Conservation (phyloP, 2,329 filamentous ascomycete species). For the Chaetomium sp. region DNA sequence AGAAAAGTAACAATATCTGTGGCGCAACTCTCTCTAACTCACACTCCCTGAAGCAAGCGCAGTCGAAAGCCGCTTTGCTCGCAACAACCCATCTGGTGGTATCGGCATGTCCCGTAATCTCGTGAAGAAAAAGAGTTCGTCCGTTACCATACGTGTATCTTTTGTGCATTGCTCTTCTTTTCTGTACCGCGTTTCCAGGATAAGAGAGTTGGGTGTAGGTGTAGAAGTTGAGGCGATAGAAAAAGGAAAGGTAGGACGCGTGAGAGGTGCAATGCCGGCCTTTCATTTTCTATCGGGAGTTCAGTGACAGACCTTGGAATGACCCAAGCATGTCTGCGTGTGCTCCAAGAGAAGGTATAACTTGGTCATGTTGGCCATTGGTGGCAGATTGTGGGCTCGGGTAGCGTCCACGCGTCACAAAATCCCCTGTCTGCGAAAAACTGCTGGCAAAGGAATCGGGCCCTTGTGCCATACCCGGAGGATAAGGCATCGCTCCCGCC, state of each 20-base stretch:
- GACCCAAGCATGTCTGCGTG: constrained; percentile 63
- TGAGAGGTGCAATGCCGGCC: neutral
- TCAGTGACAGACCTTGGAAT: constrained; percentile 74
- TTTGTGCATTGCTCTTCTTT: constrained; percentile 30
- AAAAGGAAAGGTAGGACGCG: neutral
- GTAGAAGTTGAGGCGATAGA: constrained; percentile 22
- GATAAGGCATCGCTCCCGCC: constrained; percentile 41
- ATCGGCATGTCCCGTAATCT: constrained; percentile 34
- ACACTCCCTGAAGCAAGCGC: constrained; percentile 13
- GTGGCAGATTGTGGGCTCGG: constrained; percentile 44
- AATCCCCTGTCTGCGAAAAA: constrained; percentile 49
- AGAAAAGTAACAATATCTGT: constrained; percentile 30
- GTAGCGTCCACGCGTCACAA: constrained; percentile 52
- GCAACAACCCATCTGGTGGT: constrained; percentile 21
- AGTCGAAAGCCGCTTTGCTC: constrained; percentile 17
- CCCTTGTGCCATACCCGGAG: constrained; percentile 44
- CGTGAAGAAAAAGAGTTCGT: constrained; percentile 29
- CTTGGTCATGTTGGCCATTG: constrained; percentile 43
- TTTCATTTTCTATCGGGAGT: constrained; percentile 53
- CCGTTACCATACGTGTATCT: constrained; percentile 30
- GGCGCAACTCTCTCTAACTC: neutral
- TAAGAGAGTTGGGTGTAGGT: constrained; percentile 25
- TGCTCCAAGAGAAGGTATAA: constrained; percentile 46
- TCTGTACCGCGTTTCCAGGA: constrained; percentile 30
- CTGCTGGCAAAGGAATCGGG: constrained; percentile 47